Evolutionary conservation across 2,329 filamentous ascomycete genomes (phyloP), one percentile per base, ranked within the genome.

Genomic region (Cercospora sp.): DNA sequence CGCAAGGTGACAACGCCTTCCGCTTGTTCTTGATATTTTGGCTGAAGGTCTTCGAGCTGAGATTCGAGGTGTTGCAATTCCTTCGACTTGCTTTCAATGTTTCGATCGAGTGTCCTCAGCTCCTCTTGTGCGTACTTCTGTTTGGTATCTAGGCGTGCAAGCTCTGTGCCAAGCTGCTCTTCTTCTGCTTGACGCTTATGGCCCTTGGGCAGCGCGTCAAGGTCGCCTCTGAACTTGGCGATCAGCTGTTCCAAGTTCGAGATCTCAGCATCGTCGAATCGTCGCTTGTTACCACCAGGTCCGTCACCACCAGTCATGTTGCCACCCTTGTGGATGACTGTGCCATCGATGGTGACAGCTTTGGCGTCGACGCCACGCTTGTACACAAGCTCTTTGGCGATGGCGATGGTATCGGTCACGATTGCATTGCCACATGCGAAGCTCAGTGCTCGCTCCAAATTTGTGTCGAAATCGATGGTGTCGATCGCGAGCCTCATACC

Each of bases 341-440:
- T 94, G n/a, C 95, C 95, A 77, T 98, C 94, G 12, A 98, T 81
- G 0, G 94, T 97, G 12, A 99, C 94, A 5, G 94, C 94, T 80
- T 98, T 98, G 63, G 96, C 94, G 68, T 94, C 91, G 34, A 97
- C 90, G 34, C 88, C 90, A 71, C 89, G 90, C 66, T 91, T 89
- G 77, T 96, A 98, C 77, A 93, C 94, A 57, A 99, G 89, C 67
- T 94, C 87, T 79, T 96, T 97, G 30, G 95, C 95, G 64, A 95
- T 89, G 3, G 90, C 87, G 40, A 97, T 84, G 65, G 88, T 91
- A 79, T 99, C 95, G 76, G 94, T 98, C 5, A 99, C 93, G 71
- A 99, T 92, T 4, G 94, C 93, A 80, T 93, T 96, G 37, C 94
- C 94, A 75, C 95, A 99, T 28, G 94, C 94, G 78, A 97, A 97